Evolutionary conservation across 2,329 filamentous ascomycete genomes (phyloP), one percentile per base, ranked within the genome.

Genomic region (Penicillium sp.): DNA sequence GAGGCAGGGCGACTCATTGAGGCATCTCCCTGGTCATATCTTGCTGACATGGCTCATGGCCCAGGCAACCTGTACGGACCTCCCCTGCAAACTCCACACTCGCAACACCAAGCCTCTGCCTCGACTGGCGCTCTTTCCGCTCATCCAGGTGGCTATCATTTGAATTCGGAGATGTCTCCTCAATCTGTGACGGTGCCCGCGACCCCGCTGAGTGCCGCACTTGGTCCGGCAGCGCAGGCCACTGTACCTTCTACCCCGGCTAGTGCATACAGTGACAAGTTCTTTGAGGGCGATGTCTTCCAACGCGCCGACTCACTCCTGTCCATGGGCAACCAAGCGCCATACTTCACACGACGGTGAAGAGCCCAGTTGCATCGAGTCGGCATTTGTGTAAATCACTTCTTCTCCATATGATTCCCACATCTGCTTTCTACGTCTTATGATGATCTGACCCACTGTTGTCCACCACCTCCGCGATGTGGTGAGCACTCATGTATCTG

Each of bases 221-320:
- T 95, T 4, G 90, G 89, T 0, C 87, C 89, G 4, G 89, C 89
- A 13, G 85, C 88, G 37, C 88, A 94, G 64, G 88, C 89, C 1
- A 95, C 87, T 0, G 82, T 95, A 8, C 84, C 86, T 3, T 85
- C 76, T 2, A 69, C 68, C 0, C 68, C 67, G 4, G 67, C 66
- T n/a, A 70, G 62, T 50, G 65, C 67, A 9, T 69, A 69, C 45
- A 66, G 68, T 37, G 68, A 71, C 47, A 64, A 64, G 22, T 70
- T 70, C 40, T 72, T 72, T 47, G 65, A 67, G 28, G 69, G 69
- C 3, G 67, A 72, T 44, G 65, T 72, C 10, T 72, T 71, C 42
- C 68, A 72, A 45, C 57, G 70, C 32, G 69, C 70, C 2, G 69
- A 73, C 46, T 68, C 66, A 14, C 51, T 72, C 35, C 59, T 72